A percentile compares a stretch with the other conserved stretches of the same genome.
Conservation (phyloP, 805 yeast species). For the Wilhelminamyces savonicus region DNA sequence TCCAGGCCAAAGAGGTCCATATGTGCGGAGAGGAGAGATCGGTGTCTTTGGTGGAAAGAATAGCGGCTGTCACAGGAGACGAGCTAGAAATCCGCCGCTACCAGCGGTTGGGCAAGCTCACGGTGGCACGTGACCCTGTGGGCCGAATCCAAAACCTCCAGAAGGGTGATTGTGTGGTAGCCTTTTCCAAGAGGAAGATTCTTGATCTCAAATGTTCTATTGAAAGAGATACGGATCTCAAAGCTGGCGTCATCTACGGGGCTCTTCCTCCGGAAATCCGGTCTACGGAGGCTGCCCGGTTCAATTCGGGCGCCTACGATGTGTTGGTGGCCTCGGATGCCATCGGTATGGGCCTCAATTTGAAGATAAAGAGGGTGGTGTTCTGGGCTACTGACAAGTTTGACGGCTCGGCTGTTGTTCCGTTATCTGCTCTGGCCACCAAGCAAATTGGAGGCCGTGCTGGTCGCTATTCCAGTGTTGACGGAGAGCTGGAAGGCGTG, state of each 20-base stretch:
- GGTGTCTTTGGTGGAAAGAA: slow-evolving; percentile 55
- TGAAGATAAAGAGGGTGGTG: slow-evolving; percentile 74
- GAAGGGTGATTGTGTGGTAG: slow-evolving; percentile 85
- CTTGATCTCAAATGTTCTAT: slow-evolving; percentile 62
- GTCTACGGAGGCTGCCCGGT: slow-evolving; percentile 70
- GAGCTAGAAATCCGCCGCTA: slow-evolving; percentile 64
- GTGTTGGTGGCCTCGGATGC: slow-evolving; percentile 95
- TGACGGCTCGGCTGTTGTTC: slow-evolving; percentile 49
- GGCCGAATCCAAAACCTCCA: slow-evolving; percentile 33
- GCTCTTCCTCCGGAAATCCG: slow-evolving; percentile 95
- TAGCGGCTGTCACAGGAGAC: slow-evolving; percentile 74
- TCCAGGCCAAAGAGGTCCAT: slow-evolving; percentile 78
- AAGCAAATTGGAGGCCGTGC: slow-evolving; percentile 98
- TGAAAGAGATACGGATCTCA: slow-evolving; percentile 53
- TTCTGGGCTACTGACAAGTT: slow-evolving; percentile 66
- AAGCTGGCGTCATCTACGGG: slow-evolving; percentile 90
- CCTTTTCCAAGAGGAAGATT: slow-evolving; percentile 73
- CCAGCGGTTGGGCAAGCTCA: slow-evolving; percentile 66
- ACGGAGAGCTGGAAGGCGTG: slow-evolving; percentile 36
- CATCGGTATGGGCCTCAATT: slow-evolving; percentile 93
- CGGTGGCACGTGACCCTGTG: slow-evolving; percentile 38
- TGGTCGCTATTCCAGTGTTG: slow-evolving; percentile 55
- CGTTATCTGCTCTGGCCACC: slow-evolving; percentile 56
- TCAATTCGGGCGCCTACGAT: slow-evolving; percentile 75
- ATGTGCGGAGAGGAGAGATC: slow-evolving; percentile 90